These are phyloP conservation scores for Conringia planisiliqua DNA, from an alignment of 345 rosid genomes.

Conservation along the genomic window DNA sequence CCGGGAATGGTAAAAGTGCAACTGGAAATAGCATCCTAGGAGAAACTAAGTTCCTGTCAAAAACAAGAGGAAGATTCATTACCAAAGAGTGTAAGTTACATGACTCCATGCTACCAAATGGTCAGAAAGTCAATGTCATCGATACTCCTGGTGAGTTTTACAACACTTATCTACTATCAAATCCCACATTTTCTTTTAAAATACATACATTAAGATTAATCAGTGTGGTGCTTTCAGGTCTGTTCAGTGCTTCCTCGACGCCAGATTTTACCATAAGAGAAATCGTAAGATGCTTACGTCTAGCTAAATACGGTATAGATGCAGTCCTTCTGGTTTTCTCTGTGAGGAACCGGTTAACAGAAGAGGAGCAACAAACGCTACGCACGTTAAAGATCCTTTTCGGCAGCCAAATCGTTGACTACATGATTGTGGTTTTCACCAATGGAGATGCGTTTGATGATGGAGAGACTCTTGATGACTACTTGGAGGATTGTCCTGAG, in stretches of 20 bases:
- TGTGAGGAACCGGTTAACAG: constrained; percentile 23
- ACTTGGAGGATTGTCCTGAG: constrained; percentile 14
- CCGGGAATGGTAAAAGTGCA: constrained; percentile 93
- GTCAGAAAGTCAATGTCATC: constrained; percentile 71
- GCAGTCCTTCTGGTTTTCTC: constrained; percentile 34
- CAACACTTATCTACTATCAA: neutral
- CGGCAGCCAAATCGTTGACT: constrained; percentile 19
- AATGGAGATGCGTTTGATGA: constrained; percentile 22
- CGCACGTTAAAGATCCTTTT: constrained; percentile 16
- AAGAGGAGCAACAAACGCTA: constrained; percentile 24
- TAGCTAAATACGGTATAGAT: constrained; percentile 26
- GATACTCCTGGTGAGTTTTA: constrained; percentile 76
- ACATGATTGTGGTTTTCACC: constrained; percentile 33
- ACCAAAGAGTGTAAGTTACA: constrained; percentile 24
- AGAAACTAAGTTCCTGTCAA: constrained; percentile 56
- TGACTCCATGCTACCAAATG: constrained; percentile 40
- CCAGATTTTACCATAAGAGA: constrained; percentile 25
- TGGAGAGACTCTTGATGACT: constrained; percentile 23
- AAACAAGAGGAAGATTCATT: constrained; percentile 38
- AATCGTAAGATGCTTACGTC: constrained; percentile 18
- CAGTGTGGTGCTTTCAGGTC: constrained; percentile 15
- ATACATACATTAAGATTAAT: neutral
- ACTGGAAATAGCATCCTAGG: constrained; percentile 87
- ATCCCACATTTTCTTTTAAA: neutral
- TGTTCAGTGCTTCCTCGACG: constrained; percentile 24